Evolutionary conservation across 2,329 filamentous ascomycete genomes (phyloP).

Genomic region (Fusarium newnesense): DNA sequence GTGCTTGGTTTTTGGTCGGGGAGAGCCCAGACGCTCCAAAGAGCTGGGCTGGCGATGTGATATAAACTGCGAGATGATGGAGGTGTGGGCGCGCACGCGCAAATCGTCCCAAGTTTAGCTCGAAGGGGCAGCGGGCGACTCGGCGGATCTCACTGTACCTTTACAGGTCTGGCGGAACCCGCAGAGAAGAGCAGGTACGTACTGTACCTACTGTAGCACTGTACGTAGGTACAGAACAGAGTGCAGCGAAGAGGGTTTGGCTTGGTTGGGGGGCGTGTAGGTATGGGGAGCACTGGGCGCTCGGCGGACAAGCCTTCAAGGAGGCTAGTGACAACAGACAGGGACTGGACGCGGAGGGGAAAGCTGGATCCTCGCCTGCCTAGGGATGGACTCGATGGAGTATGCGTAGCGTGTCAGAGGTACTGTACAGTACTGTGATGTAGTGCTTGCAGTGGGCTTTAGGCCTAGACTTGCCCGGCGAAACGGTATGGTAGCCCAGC

Average conservation of each 20-base stretch:
- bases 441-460: slow-evolving; percentile 27
- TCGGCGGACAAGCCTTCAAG: slow-evolving; percentile 35
- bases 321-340: slow-evolving; percentile 40
- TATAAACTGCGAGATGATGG: slow-evolving; percentile 43
- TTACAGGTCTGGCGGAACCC: slow-evolving; percentile 28
- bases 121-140: slow-evolving; percentile 39
- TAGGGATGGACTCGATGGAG: slow-evolving; percentile 32
- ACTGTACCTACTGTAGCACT: slow-evolving; percentile 17
- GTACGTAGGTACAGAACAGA: slow-evolving; percentile 7
- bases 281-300: slow-evolving; percentile 34
- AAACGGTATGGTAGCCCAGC: neutral
- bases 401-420: slow-evolving; percentile 28
- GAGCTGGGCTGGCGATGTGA: slow-evolving; percentile 45
- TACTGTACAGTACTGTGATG: slow-evolving; percentile 14
- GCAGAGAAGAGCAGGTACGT: neutral
- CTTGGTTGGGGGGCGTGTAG: slow-evolving; percentile 29
- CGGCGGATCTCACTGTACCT: slow-evolving; percentile 37
- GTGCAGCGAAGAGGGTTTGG: slow-evolving; percentile 21
- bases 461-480: neutral
- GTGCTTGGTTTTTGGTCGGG: slow-evolving; percentile 38
- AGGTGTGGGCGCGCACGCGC: slow-evolving; percentile 43
- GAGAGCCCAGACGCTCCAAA: slow-evolving; percentile 38
- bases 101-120: slow-evolving; percentile 44
- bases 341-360: slow-evolving; percentile 36
- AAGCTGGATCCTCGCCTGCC: slow-evolving; percentile 37